Conservation (phyloP, 2,329 filamentous ascomycete genomes). For the Alternaria conjuncta region DNA sequence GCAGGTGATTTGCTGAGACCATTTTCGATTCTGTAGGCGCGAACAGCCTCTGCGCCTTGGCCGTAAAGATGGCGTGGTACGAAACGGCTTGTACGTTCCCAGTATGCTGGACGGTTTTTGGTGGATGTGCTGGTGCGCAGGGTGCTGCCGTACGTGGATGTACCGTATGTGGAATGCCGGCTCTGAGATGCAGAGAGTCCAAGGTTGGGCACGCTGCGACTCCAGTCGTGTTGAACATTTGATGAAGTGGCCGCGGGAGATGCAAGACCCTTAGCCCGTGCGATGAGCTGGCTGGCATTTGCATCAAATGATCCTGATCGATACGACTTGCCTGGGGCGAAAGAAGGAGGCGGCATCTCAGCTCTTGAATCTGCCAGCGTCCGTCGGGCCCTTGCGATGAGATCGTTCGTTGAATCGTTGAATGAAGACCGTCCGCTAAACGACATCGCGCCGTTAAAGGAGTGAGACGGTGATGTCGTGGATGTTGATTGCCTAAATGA, state of each 20-base stretch:
- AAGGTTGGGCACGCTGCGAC: slow-evolving; percentile 36
- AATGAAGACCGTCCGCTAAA: slow-evolving; percentile 19
- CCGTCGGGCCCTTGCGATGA: slow-evolving; percentile 23
- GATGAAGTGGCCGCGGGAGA: slow-evolving; percentile 8
- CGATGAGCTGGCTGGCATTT: slow-evolving; percentile 23
- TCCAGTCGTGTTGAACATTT: slow-evolving; percentile 29
- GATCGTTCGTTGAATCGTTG: not conserved
- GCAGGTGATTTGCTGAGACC: slow-evolving; percentile 22
- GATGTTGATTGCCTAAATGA: slow-evolving; percentile 20
- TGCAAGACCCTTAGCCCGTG: slow-evolving; percentile 22
- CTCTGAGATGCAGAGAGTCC: slow-evolving; percentile 18
- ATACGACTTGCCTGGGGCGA: slow-evolving; percentile 11
- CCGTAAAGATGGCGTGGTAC: slow-evolving; percentile 46
- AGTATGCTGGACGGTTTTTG: slow-evolving; percentile 37
- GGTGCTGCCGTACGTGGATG: slow-evolving; percentile 23
- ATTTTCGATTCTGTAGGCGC: slow-evolving; percentile 31
- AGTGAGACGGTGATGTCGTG: slow-evolving; percentile 10
- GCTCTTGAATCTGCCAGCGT: slow-evolving; percentile 5
- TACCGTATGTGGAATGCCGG: slow-evolving; percentile 18
- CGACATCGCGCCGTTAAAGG: slow-evolving; percentile 8
- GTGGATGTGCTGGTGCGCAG: slow-evolving; percentile 13
- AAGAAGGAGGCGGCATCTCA: slow-evolving; percentile 4
- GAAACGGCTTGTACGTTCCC: slow-evolving; percentile 41
- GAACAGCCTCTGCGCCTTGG: slow-evolving; percentile 40
- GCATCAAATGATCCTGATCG: slow-evolving; percentile 11